These are phyloP conservation scores for Russula lepida DNA, from an alignment of 768 basidiomycete genomes.

Conservation along the genomic window DNA sequence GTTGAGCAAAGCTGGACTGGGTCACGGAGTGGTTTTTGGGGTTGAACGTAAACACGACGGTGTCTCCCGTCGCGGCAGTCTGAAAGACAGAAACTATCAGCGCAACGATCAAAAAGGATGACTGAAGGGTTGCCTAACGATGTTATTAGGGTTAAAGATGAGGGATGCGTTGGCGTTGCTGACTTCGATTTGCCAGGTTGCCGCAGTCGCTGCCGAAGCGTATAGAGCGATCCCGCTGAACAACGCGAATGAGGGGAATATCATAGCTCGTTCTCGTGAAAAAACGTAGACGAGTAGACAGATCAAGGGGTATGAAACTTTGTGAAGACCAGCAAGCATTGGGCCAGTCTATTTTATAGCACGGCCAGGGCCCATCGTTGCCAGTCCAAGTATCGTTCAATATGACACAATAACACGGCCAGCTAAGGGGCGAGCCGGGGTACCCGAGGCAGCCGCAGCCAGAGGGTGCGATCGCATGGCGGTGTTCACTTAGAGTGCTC, in stretches of 20 bases:
- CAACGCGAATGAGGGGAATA: neutral
- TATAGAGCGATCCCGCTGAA: neutral
- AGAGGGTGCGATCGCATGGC: neutral
- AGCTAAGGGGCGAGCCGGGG: neutral
- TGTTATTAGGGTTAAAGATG: neutral
- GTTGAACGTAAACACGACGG: constrained; percentile 23
- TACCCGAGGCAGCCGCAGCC: neutral
- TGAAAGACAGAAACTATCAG: neutral
- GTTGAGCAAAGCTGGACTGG: constrained; percentile 25
- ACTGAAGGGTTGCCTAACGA: neutral
- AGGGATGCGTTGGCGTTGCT: constrained; percentile 2
- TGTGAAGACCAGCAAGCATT: neutral
- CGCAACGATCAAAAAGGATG: neutral
- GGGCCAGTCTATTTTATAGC: neutral
- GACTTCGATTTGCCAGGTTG: neutral
- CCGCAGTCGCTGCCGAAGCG: neutral
- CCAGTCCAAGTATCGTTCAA: neutral
- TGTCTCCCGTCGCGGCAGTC: constrained; percentile 22
- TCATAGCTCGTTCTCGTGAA: neutral
- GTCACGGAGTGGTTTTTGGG: constrained; percentile 28
- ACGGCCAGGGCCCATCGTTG: too few species aligned
- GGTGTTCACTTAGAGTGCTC: neutral
- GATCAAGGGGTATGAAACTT: neutral
- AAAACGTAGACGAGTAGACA: neutral
- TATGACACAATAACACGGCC: neutral